These are phyloP conservation scores for Pleurotus citrinopileatus DNA, from an alignment of 768 basidiomycete species.

Conservation along the genomic window DNA sequence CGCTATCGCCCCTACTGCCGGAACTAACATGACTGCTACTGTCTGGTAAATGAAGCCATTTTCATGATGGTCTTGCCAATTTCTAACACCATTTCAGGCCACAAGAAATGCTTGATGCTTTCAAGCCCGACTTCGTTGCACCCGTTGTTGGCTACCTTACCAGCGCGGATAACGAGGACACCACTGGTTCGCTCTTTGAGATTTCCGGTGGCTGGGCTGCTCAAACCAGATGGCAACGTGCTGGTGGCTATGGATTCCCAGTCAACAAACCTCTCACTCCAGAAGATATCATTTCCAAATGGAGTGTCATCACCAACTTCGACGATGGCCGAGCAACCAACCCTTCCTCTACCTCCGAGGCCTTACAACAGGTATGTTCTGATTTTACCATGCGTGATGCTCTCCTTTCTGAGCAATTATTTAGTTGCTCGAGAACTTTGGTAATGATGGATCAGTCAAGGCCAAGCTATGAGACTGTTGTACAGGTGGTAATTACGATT, in stretches of 20 bases:
- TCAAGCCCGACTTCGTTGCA: slow-evolving; percentile 93
- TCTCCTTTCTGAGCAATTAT: slow-evolving; percentile 3
- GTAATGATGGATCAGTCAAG: slow-evolving; percentile 44
- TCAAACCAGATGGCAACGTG: slow-evolving; percentile 89
- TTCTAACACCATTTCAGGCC: slow-evolving; percentile 41
- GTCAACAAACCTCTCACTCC: slow-evolving; percentile 70
- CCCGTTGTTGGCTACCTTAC: slow-evolving; percentile 90
- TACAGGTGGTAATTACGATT: not conserved
- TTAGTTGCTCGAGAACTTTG: slow-evolving; percentile 49
- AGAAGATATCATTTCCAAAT: slow-evolving; percentile 77
- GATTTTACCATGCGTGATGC: not conserved
- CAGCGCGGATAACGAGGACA: slow-evolving; percentile 75
- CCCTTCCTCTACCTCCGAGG: slow-evolving; percentile 71
- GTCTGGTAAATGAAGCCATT: slow-evolving; percentile 49
- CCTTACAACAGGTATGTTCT: slow-evolving; percentile 62
- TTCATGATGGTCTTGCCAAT: too few species aligned
- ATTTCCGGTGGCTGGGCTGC: slow-evolving; percentile 90
- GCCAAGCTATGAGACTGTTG: slow-evolving; percentile 44
- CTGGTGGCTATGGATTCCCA: slow-evolving; percentile 87
- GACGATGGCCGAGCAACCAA: slow-evolving; percentile 83
- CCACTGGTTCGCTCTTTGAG: slow-evolving; percentile 79
- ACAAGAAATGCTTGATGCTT: slow-evolving; percentile 83
- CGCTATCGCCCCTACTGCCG: slow-evolving; percentile 81
- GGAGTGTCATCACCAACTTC: slow-evolving; percentile 83
- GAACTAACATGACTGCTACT: slow-evolving; percentile 89